Evolutionary conservation across 2,329 filamentous ascomycete genomes (phyloP).

Genomic region (Chrysosporium keratinophilum): DNA sequence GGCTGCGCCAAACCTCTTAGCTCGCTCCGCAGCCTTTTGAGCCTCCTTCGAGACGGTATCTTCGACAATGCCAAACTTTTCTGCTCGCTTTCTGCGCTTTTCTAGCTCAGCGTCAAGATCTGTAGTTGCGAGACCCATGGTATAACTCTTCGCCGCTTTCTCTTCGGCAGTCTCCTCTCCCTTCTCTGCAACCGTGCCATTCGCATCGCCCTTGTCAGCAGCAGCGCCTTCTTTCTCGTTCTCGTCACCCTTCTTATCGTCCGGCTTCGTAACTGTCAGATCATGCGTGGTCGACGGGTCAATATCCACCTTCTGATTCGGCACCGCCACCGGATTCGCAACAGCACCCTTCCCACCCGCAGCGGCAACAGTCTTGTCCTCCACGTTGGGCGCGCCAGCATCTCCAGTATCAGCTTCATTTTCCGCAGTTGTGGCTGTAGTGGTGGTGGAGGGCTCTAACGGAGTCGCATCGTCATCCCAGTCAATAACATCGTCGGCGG

Average conservation of each 20-base stretch:
- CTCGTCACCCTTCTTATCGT: slow-evolving; percentile 9
- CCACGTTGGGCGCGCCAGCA: neutral
- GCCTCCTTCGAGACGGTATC: slow-evolving; percentile 34
- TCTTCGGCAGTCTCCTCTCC: slow-evolving; percentile 18
- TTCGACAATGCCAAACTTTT: slow-evolving; percentile 40
- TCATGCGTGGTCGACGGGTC: slow-evolving; percentile 33
- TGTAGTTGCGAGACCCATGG: slow-evolving; percentile 34
- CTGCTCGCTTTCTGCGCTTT: slow-evolving; percentile 41
- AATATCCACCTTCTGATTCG: slow-evolving; percentile 31
- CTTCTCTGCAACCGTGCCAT: slow-evolving; percentile 16
- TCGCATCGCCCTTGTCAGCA: slow-evolving; percentile 15
- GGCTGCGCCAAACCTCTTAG: slow-evolving; percentile 38
- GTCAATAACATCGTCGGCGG: slow-evolving; percentile 37
- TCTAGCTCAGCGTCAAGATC: slow-evolving; percentile 38
- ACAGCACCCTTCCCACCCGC: slow-evolving; percentile 32
- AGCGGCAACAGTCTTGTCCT: slow-evolving; percentile 25
- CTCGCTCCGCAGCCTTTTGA: slow-evolving; percentile 37
- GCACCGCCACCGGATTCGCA: slow-evolving; percentile 31
- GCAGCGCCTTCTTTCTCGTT: slow-evolving; percentile 8
- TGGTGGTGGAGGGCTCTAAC: slow-evolving; percentile 19
- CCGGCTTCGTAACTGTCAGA: slow-evolving; percentile 28
- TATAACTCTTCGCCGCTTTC: slow-evolving; percentile 29
- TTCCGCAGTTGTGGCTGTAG: slow-evolving; percentile 15
- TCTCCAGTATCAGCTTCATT: slow-evolving; percentile 24
- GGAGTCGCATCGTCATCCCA: slow-evolving; percentile 34